Conservation (phyloP, 306 rosid genomes). For the Alnus glutinosa region DNA sequence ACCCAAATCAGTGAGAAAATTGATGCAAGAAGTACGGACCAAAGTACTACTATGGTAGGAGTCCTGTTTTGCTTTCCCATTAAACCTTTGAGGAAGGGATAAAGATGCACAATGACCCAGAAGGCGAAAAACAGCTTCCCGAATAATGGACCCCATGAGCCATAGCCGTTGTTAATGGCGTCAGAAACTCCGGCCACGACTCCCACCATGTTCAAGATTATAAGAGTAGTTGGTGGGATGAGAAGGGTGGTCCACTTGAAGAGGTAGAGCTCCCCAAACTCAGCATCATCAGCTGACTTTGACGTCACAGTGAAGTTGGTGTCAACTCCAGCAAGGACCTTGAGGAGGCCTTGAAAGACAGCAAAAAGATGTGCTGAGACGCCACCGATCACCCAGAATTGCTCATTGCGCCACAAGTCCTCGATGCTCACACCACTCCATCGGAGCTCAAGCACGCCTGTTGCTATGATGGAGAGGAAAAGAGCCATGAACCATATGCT, state of each 20-base stretch:
- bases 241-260: conserved; percentile 93
- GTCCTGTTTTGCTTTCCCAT: conserved; percentile 95
- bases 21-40: conserved; percentile 78
- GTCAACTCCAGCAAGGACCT: conserved; percentile 73
- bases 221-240: conserved; percentile 86
- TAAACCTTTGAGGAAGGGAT: conserved; percentile 95
- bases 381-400: conserved; percentile 96
- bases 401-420: conserved; percentile 94
- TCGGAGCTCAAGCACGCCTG: conserved; percentile 76
- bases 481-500: conserved; percentile 84
- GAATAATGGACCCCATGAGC: conserved; percentile 84
- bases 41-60: conserved; percentile 82
- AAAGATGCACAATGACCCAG: conserved; percentile 91
- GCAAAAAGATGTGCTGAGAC: conserved; percentile 93
- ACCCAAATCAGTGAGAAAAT: conserved; percentile 94
- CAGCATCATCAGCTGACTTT: conserved; percentile 54
- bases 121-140: conserved; percentile 88
- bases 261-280: conserved; percentile 69
- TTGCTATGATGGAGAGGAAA: conserved; percentile 70
- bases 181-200: conserved; percentile 94
- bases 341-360: conserved; percentile 88
- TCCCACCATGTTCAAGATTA: conserved; percentile 86
- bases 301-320: conserved; percentile 59
- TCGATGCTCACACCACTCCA: conserved; percentile 91
- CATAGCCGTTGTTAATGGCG: conserved; percentile 88